phyloP scores from a whole-genome alignment of 2,329 filamentous ascomycete genomes.

The Microthyrium microscopicum region DNA sequence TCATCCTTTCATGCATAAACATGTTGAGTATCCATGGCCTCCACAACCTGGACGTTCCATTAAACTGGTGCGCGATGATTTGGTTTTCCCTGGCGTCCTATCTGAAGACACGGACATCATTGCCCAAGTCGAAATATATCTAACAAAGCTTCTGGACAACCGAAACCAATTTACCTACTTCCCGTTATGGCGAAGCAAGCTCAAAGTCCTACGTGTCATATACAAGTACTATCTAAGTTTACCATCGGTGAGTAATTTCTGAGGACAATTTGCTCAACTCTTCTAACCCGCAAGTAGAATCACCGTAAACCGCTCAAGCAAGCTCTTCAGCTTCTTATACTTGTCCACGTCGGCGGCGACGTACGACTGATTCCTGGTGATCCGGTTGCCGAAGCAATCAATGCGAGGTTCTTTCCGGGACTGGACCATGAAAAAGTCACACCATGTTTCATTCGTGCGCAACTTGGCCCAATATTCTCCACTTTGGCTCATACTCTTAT shows the following conservation, averaged over 20 bases:
- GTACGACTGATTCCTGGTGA: slow-evolving; percentile 15
- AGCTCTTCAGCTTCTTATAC: slow-evolving; percentile 21
- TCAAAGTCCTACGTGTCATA: slow-evolving; percentile 18
- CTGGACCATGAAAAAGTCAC: slow-evolving; percentile 12
- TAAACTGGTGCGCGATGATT: slow-evolving; percentile 12
- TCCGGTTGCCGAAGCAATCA: slow-evolving; percentile 7
- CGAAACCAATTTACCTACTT: slow-evolving; percentile 17
- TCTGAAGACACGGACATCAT: slow-evolving; percentile 13
- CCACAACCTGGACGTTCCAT: slow-evolving; percentile 10
- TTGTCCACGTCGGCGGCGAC: slow-evolving; percentile 22
- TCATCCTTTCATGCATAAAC: slow-evolving; percentile 13
- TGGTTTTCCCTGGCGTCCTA: slow-evolving; percentile 20
- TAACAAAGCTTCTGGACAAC: slow-evolving; percentile 17
- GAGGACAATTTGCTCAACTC: too few relatives aligned
- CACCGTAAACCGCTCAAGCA: slow-evolving; percentile 16
- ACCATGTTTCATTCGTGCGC: slow-evolving; percentile 23
- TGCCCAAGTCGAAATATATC: slow-evolving; percentile 16
- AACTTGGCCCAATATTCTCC: slow-evolving; percentile 21
- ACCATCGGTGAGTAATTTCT: background rate
- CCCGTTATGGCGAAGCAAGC: slow-evolving; percentile 18
- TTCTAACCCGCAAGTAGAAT: background rate
- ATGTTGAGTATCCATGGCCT: slow-evolving; percentile 22
- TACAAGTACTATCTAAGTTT: slow-evolving; percentile 14
- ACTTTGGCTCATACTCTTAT: slow-evolving; percentile 17
- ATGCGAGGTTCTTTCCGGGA: slow-evolving; percentile 8